Conservation (phyloP, 2,329 filamentous ascomycete genomes). For the Xylaria sp. region DNA sequence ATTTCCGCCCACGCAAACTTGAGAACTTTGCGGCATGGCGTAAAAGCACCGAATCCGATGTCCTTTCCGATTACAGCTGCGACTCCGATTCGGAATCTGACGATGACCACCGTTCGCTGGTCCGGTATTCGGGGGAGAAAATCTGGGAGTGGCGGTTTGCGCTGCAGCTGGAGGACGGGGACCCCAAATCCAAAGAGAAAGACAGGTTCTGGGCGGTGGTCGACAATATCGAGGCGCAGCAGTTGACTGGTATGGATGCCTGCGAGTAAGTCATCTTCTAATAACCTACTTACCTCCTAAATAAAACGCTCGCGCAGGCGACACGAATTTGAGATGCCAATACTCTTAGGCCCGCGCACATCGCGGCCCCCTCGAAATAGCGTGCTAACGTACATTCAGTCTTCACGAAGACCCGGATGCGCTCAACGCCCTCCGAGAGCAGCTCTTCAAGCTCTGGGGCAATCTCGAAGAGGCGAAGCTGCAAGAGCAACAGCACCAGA, state of each 20-base stretch:
- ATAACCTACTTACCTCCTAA: background rate
- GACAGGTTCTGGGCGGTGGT: slow-evolving; percentile 74
- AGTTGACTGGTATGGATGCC: slow-evolving; percentile 60
- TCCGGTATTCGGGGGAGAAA: slow-evolving; percentile 42
- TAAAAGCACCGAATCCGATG: slow-evolving; percentile 58
- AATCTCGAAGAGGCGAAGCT: slow-evolving; percentile 78
- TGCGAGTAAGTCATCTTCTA: slow-evolving; percentile 49
- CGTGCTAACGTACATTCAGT: slow-evolving; percentile 49
- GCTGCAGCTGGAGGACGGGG: slow-evolving; percentile 78
- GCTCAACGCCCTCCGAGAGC: slow-evolving; percentile 70
- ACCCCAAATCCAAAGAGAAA: slow-evolving; percentile 51
- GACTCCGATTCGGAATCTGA: slow-evolving; percentile 47
- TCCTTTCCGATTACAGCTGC: slow-evolving; percentile 58
- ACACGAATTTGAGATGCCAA: background rate
- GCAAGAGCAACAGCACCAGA: slow-evolving; percentile 45
- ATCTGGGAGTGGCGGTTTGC: slow-evolving; percentile 87
- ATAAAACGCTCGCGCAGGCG: background rate
- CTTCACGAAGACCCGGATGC: slow-evolving; percentile 62
- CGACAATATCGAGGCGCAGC: slow-evolving; percentile 63
- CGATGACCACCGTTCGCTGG: slow-evolving; percentile 40
- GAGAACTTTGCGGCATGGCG: slow-evolving; percentile 73
- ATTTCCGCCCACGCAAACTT: slow-evolving; percentile 77
- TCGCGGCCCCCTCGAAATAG: background rate
- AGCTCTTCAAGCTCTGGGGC: slow-evolving; percentile 84
- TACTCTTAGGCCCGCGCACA: too few species aligned